phyloP scores from a whole-genome alignment of 2,329 filamentous ascomycete species.

The Alternaria ethzedia region DNA sequence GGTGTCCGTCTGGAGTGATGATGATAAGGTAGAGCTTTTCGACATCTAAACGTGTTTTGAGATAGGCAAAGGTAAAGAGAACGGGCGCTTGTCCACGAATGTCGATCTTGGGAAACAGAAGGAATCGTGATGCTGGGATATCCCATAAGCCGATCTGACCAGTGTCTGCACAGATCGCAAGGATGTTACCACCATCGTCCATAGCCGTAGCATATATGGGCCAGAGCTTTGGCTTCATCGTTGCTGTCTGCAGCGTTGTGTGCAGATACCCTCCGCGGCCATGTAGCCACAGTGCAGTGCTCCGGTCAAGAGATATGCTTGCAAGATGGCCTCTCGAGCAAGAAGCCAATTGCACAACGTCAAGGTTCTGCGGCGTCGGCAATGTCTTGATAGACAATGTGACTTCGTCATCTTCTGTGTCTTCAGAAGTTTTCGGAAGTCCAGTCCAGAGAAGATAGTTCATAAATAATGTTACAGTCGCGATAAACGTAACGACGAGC shows the following conservation, averaged over 20 bases:
- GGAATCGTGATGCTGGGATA: slow-evolving; percentile 63
- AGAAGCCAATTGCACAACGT: slow-evolving; percentile 69
- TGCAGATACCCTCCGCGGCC: slow-evolving; percentile 39
- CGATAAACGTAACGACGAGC: slow-evolving; percentile 67
- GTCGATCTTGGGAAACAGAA: slow-evolving; percentile 59
- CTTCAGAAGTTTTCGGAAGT: slow-evolving; percentile 51
- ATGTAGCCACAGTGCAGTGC: slow-evolving; percentile 67
- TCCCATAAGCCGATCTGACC: slow-evolving; percentile 69
- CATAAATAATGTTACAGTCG: slow-evolving; percentile 72
- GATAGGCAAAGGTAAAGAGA: slow-evolving; percentile 62
- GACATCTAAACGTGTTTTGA: slow-evolving; percentile 34
- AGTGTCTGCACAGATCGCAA: slow-evolving; percentile 68
- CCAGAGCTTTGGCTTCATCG: slow-evolving; percentile 47
- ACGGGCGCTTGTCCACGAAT: slow-evolving; percentile 66
- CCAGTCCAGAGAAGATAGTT: slow-evolving; percentile 76
- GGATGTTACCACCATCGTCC: slow-evolving; percentile 67
- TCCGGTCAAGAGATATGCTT: slow-evolving; percentile 73
- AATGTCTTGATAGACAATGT: slow-evolving; percentile 67
- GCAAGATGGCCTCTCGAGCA: slow-evolving; percentile 70
- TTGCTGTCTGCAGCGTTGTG: slow-evolving; percentile 38
- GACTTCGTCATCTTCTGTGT: slow-evolving; percentile 57
- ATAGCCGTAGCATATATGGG: slow-evolving; percentile 67
- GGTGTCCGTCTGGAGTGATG: slow-evolving; percentile 67
- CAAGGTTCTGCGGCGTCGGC: slow-evolving; percentile 68
- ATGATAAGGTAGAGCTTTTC: slow-evolving; percentile 59